Evolutionary conservation across 2,329 filamentous ascomycete genomes (phyloP).

Genomic region (Neopestalotiopsis sp.): DNA sequence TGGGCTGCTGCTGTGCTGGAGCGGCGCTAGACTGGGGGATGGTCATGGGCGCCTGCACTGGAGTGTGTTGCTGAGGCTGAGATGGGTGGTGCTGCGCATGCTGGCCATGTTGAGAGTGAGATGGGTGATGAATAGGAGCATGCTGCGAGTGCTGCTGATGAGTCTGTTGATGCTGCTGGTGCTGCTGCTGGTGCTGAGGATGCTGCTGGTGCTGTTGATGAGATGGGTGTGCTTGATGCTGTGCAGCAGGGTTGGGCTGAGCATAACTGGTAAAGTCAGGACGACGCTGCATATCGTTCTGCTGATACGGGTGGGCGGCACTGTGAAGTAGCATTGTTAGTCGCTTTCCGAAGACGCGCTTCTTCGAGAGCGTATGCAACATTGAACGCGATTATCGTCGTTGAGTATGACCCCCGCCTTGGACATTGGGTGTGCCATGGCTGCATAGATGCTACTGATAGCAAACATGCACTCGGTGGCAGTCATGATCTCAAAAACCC

Average conservation of each 20-base stretch:
- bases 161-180: constrained; percentile 27
- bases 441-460: background rate
- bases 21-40: constrained; percentile 36
- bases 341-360: background rate
- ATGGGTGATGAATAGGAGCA: constrained; percentile 26
- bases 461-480: background rate
- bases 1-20: constrained; percentile 40
- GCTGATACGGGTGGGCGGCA: constrained; percentile 50
- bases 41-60: constrained; percentile 42
- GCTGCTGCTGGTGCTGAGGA: constrained; percentile 37
- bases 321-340: constrained; percentile 31
- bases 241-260: constrained; percentile 36
- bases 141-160: constrained; percentile 42
- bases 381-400: background rate
- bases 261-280: constrained; percentile 43
- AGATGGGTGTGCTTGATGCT: constrained; percentile 38
- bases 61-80: constrained; percentile 37
- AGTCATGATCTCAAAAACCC: background rate
- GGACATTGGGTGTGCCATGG: background rate
- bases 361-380: background rate
- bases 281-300: constrained; percentile 53
- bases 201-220: constrained; percentile 37
- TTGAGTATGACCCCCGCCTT: background rate
- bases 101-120: constrained; percentile 32
- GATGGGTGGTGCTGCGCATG: constrained; percentile 32